Conservation (phyloP, 106 monocot species). For the Vanilla planifolia region DNA sequence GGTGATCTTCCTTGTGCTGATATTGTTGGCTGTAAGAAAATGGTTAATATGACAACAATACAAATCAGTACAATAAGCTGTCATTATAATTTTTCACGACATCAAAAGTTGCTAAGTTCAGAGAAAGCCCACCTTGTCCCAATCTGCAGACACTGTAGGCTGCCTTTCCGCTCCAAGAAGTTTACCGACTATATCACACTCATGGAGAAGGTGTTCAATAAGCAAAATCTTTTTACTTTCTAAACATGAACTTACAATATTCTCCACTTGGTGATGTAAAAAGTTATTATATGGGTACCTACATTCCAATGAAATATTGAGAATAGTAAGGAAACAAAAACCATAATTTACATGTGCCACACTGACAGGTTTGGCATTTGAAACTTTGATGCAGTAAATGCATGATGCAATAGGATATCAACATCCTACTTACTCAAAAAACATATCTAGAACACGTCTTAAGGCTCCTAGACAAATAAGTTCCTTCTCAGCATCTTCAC, state of each 20-base stretch:
- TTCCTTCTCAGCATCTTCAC: slow-evolving; percentile 69
- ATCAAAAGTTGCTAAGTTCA: slow-evolving; percentile 2
- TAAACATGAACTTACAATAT: slow-evolving; percentile 68
- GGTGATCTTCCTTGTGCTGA: slow-evolving; percentile 42
- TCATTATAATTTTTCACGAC: not conserved
- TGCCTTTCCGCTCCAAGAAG: slow-evolving; percentile 78
- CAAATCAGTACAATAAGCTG: not conserved
- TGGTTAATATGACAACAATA: not conserved
- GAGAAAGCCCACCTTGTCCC: slow-evolving; percentile 34
- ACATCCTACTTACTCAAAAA: slow-evolving; percentile 85
- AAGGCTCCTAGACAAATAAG: slow-evolving; percentile 62
- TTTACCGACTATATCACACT: slow-evolving; percentile 65
- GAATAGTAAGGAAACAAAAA: not conserved
- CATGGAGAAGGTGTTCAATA: slow-evolving; percentile 70
- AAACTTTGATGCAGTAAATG: not conserved
- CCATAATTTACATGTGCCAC: not conserved
- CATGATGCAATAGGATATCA: not conserved
- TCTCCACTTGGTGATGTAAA: slow-evolving; percentile 90
- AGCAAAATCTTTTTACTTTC: slow-evolving; percentile 67
- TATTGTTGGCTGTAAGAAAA: slow-evolving; percentile 54
- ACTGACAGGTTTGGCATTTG: not conserved
- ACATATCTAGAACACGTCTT: slow-evolving; percentile 59
- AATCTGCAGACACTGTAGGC: slow-evolving; percentile 34
- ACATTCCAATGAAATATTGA: slow-evolving; percentile 10
- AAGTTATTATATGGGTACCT: slow-evolving; percentile 98